phyloP scores from a whole-genome alignment of 345 rosid species.

The Angophora floribunda region DNA sequence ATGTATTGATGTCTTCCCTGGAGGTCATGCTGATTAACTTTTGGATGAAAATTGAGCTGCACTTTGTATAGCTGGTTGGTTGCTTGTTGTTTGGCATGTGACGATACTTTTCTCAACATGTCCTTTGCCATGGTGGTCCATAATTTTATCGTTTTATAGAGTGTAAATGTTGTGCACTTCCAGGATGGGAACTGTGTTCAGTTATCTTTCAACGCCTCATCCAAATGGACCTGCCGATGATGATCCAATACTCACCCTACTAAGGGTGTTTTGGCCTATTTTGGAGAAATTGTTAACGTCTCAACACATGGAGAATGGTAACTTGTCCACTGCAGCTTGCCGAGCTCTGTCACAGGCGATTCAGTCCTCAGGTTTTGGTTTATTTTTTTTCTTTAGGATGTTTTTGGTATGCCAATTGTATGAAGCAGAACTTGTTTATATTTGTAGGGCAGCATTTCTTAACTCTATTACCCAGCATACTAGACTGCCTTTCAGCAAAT shows the following conservation, averaged over 20 bases:
- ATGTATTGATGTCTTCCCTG: not conserved
- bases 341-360: constrained; percentile 90
- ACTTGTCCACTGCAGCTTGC: constrained; percentile 77
- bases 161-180: not conserved
- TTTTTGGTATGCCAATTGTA: not conserved
- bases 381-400: not conserved
- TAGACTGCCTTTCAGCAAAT: constrained; percentile 80
- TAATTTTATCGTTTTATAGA: not conserved
- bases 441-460: constrained; percentile 80
- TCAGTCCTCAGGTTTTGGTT: constrained; percentile 68
- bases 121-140: not conserved
- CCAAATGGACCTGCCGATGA: constrained; percentile 41
- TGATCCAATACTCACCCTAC: constrained; percentile 51
- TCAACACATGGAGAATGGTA: constrained; percentile 74
- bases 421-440: constrained; percentile 5
- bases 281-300: constrained; percentile 79
- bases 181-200: constrained; percentile 88
- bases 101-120: not conserved
- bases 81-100: not conserved
- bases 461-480: constrained; percentile 59
- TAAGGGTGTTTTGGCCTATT: constrained; percentile 86
- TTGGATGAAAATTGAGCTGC: not conserved
- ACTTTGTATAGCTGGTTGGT: not conserved
- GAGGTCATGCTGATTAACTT: not conserved
- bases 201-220: constrained; percentile 51